Conservation (phyloP, 163 green algal genomes). For the Scenedesmus sp. region DNA sequence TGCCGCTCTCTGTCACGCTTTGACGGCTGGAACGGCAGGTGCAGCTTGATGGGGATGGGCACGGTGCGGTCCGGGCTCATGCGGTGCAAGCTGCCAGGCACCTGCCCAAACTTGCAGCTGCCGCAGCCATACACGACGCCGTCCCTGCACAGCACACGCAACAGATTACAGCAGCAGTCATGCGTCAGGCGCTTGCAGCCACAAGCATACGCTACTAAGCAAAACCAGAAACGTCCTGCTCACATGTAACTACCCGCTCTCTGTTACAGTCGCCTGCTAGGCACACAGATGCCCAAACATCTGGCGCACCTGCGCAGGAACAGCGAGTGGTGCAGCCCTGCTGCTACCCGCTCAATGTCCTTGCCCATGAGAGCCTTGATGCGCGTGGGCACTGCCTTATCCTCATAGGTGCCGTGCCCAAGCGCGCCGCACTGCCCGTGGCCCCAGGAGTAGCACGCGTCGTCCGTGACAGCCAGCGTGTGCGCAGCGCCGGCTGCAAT, state of each 20-base stretch:
- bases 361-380: conserved; percentile 55
- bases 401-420: conserved; percentile 71
- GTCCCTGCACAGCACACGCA: conserved; percentile 56
- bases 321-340: conserved; percentile 80
- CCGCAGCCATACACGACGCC: conserved; percentile 83
- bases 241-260: not conserved
- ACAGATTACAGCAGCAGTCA: not conserved
- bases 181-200: not conserved
- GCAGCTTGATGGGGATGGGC: conserved; percentile 51
- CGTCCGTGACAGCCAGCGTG: conserved; percentile 83
- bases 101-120: conserved; percentile 70
- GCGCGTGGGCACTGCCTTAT: conserved; percentile 62
- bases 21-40: conserved; percentile 51
- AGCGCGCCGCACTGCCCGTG: conserved; percentile 72
- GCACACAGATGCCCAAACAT: not conserved
- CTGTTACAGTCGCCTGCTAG: not conserved
- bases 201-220: not conserved
- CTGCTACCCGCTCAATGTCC: conserved; percentile 58
- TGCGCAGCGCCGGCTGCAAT: conserved; percentile 80
- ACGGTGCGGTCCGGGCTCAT: conserved; percentile 50
- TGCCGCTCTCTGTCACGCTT: conserved; percentile 28
- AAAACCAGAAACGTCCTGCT: not conserved
- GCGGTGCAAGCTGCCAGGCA: conserved; percentile 57
- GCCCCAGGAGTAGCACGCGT: conserved; percentile 82
- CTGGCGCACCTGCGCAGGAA: conserved; percentile 71